These are phyloP conservation scores for Bolboschoenoplectus hybrid DNA, from an alignment of 202 grass and related monocot genomes.

Conservation along the genomic window DNA sequence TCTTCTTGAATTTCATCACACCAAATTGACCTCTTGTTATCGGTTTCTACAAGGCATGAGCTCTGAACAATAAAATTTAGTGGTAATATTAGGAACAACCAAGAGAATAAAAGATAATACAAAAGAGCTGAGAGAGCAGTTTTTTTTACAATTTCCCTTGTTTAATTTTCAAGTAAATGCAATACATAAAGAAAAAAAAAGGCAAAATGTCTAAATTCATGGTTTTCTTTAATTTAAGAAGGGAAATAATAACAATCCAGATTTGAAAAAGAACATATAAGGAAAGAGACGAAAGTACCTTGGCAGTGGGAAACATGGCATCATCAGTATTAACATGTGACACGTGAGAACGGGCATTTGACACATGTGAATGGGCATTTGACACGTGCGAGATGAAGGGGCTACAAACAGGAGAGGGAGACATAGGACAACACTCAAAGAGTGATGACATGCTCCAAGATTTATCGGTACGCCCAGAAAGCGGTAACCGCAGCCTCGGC, in stretches of 20 bases:
- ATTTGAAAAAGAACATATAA: background rate
- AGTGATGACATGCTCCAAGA: slow-evolving; percentile 65
- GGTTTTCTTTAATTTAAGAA: background rate
- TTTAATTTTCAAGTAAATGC: slow-evolving; percentile 1
- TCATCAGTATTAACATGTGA: slow-evolving; percentile 24
- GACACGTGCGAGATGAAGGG: slow-evolving; percentile 45
- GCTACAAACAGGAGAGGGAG: slow-evolving; percentile 80
- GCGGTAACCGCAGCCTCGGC: slow-evolving; percentile 42
- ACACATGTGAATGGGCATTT: background rate
- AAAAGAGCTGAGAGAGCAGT: background rate
- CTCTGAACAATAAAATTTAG: slow-evolving; percentile 24
- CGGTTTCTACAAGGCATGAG: slow-evolving; percentile 18
- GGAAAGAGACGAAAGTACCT: slow-evolving; percentile 8
- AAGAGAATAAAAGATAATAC: slow-evolving; percentile 13
- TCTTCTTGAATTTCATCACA: slow-evolving; percentile 39
- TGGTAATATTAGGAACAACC: slow-evolving; percentile 7
- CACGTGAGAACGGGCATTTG: background rate
- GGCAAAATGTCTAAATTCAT: background rate
- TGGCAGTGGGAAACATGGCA: slow-evolving; percentile 29
- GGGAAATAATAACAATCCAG: background rate
- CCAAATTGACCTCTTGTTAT: slow-evolving; percentile 16
- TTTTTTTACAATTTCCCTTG: background rate
- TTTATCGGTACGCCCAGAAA: slow-evolving; percentile 51
- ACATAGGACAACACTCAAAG: slow-evolving; percentile 55
- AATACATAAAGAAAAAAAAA: slow-evolving; percentile 13